Conservation (phyloP, 1,284 basidiomycete species). For the Melanopsichium pennsylvanicum region DNA sequence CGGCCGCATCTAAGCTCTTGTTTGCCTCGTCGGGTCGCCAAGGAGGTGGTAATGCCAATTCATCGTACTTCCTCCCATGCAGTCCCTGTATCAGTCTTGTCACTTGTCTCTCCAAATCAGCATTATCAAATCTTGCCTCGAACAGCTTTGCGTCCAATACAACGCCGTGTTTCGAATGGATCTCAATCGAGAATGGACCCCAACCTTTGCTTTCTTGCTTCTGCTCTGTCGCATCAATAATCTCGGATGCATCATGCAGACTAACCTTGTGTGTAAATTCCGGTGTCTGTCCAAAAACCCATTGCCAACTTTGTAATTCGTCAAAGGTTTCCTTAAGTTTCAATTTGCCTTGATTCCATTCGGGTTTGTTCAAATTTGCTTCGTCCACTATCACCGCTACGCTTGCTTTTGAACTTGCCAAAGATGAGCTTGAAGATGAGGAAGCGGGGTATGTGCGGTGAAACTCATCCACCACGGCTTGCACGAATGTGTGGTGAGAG, state of each 20-base stretch:
- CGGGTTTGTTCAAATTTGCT: neutral
- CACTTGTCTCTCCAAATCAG: slow-evolving; percentile 13
- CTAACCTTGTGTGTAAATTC: slow-evolving; percentile 74
- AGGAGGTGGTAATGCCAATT: slow-evolving; percentile 38
- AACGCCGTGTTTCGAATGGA: slow-evolving; percentile 45
- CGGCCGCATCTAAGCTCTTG: too few relatives aligned
- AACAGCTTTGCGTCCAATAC: slow-evolving; percentile 35
- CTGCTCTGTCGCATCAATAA: neutral
- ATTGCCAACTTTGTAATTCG: slow-evolving; percentile 80
- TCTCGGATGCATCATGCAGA: slow-evolving; percentile 11
- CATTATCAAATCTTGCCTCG: slow-evolving; percentile 18
- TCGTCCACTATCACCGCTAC: too few relatives aligned
- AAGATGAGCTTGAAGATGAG: too few relatives aligned
- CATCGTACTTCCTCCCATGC: slow-evolving; percentile 39
- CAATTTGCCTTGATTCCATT: slow-evolving; percentile 16
- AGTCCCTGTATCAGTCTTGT: slow-evolving; percentile 9
- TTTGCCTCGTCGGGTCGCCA: too few relatives aligned
- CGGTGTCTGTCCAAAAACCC: slow-evolving; percentile 92
- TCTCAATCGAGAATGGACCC: slow-evolving; percentile 30
- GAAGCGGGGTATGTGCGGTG: slow-evolving; percentile 70
- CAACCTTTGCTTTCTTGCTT: neutral
- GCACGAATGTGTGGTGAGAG: slow-evolving; percentile 77
- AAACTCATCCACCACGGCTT: slow-evolving; percentile 79
- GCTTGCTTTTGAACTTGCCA: neutral
- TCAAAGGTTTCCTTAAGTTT: slow-evolving; percentile 39